Percentiles rank a stretch among this genome's conserved stretches.
These are phyloP conservation scores for Chimonanthus praecox DNA, from an alignment of 164 flowering plant species.

Conservation along the genomic window DNA sequence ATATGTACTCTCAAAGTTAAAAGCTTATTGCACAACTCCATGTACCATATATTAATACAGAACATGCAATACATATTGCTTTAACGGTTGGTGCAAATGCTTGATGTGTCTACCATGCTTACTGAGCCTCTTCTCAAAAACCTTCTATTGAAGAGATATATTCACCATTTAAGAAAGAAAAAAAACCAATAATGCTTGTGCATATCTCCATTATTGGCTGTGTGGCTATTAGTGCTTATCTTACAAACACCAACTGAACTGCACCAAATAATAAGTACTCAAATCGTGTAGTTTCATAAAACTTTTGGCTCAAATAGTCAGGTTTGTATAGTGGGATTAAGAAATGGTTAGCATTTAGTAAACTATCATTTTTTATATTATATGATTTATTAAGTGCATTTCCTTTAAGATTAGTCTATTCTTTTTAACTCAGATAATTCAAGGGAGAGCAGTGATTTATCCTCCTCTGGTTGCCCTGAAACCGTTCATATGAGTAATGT, in stretches of 20 bases:
- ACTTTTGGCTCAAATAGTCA: no score
- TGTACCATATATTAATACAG: not conserved
- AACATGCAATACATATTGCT: not conserved
- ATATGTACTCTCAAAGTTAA: not conserved
- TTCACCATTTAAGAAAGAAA: no score
- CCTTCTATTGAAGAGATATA: not conserved
- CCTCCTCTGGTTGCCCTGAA: conserved; percentile 25
- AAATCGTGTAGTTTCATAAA: no score
- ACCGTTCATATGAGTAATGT: conserved; percentile 8
- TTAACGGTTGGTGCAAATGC: not conserved
- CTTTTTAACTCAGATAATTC: conserved; percentile 23
- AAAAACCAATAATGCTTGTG: not conserved
- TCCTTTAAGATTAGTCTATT: not conserved
- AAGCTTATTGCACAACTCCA: not conserved
- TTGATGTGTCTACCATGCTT: not conserved
- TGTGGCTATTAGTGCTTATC: not conserved
- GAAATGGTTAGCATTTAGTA: not conserved
- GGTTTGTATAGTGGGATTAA: not conserved
- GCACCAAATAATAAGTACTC: no score
- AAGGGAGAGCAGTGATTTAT: conserved; percentile 17
- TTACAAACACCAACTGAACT: no score
- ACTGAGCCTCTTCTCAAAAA: not conserved
- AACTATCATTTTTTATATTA: not conserved
- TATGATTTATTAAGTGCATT: not conserved
- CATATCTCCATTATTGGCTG: not conserved